Conservation (phyloP, 441 rosid species). For the Capsella rubella region DNA sequence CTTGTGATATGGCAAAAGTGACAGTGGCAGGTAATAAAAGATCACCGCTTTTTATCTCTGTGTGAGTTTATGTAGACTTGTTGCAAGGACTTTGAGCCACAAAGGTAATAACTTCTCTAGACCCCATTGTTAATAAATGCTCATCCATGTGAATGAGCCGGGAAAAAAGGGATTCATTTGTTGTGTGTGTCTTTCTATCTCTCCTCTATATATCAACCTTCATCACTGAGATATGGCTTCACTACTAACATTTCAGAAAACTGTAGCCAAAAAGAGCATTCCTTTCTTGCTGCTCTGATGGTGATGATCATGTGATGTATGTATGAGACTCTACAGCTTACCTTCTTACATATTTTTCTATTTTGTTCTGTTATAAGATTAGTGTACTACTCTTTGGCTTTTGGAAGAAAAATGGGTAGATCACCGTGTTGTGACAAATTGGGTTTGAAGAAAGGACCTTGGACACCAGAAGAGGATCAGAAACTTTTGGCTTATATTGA, state of each 20-base stretch:
- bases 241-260: conserved; percentile 29
- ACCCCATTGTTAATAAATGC: conserved; percentile 44
- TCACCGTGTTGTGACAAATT: conserved; percentile 95
- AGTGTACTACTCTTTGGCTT: conserved; percentile 13
- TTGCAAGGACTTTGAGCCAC: conserved; percentile 40
- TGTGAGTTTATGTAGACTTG: conserved; percentile 28
- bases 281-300: conserved; percentile 10
- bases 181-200: conserved; percentile 37
- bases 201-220: conserved; percentile 37
- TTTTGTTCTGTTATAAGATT: conserved; percentile 1
- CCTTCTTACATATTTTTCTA: not conserved
- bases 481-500: conserved; percentile 94
- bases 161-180: conserved; percentile 29
- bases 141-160: conserved; percentile 45
- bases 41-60: conserved; percentile 14
- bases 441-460: conserved; percentile 98
- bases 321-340: conserved; percentile 13
- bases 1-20: conserved; percentile 34
- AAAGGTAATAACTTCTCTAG: conserved; percentile 37
- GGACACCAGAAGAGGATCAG: conserved; percentile 99
- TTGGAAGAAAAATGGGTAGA: conserved; percentile 65
- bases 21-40: conserved; percentile 37
- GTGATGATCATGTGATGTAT: conserved; percentile 29
- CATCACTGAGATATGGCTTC: conserved; percentile 42
- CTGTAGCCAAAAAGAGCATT: conserved; percentile 22